These are phyloP conservation scores for Fraxinus greggii DNA, from an alignment of 305 asterid species.

Conservation along the genomic window DNA sequence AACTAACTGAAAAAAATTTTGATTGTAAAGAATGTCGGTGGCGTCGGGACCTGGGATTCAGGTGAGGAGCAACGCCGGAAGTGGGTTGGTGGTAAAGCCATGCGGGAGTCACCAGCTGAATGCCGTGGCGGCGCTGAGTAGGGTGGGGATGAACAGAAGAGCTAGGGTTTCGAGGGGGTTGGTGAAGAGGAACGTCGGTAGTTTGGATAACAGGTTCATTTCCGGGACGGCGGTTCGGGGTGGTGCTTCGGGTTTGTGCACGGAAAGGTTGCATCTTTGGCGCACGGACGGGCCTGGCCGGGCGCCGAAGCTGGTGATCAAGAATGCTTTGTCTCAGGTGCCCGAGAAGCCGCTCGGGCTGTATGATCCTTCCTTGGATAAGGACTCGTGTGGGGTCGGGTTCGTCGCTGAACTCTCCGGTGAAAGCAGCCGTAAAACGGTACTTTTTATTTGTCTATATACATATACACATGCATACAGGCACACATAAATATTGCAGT, in stretches of 20 bases:
- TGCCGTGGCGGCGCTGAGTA: slow-evolving; percentile 60
- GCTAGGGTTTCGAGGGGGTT: slow-evolving; percentile 39
- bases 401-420: slow-evolving; percentile 98
- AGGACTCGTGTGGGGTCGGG: slow-evolving; percentile 99
- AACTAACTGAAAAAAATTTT: neutral
- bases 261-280: slow-evolving; percentile 56
- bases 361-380: slow-evolving; percentile 85
- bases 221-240: slow-evolving; percentile 39
- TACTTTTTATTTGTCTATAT: slow-evolving; percentile 13
- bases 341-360: slow-evolving; percentile 97
- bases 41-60: slow-evolving; percentile 53
- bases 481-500: neutral
- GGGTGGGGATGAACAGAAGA: slow-evolving; percentile 27
- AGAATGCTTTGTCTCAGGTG: slow-evolving; percentile 71
- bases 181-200: slow-evolving; percentile 34
- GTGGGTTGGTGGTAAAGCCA: slow-evolving; percentile 48
- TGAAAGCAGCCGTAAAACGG: slow-evolving; percentile 93
- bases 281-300: slow-evolving; percentile 55
- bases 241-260: slow-evolving; percentile 39
- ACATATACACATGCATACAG: neutral
- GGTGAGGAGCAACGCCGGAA: slow-evolving; percentile 26
- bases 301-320: slow-evolving; percentile 59
- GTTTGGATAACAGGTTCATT: slow-evolving; percentile 46
- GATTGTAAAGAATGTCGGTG: slow-evolving; percentile 56
- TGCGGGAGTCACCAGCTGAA: slow-evolving; percentile 66